phyloP scores from a whole-genome alignment of 768 basidiomycete species.

The Leucosporidium scottii region DNA sequence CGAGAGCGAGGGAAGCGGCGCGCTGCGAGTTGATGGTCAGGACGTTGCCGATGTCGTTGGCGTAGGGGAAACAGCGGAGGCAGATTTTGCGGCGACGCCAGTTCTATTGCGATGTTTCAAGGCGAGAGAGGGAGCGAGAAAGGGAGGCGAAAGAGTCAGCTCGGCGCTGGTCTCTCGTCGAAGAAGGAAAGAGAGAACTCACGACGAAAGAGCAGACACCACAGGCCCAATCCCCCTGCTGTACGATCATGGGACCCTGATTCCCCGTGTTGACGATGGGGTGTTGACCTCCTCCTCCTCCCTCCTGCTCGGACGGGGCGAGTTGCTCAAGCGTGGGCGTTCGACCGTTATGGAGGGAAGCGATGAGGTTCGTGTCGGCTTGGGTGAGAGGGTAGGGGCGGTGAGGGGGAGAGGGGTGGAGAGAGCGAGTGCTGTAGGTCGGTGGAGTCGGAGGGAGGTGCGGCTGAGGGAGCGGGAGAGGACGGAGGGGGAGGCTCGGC shows the following conservation, averaged over 20 bases:
- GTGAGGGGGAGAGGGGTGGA: neutral
- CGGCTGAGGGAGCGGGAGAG: too few species aligned
- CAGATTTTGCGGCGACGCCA: constrained; percentile 32
- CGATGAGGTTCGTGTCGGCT: constrained; percentile 16
- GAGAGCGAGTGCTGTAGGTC: neutral
- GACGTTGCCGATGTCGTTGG: constrained; percentile 30
- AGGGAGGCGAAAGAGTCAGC: constrained; percentile 1
- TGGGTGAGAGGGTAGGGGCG: constrained; percentile 16
- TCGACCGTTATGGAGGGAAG: constrained; percentile 24
- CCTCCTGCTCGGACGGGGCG: constrained; percentile 9
- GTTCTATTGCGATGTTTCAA: constrained; percentile 18
- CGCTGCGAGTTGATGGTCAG: constrained; percentile 29
- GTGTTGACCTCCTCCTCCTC: neutral
- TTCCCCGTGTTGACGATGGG: constrained; percentile 33
- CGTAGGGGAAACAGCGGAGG: constrained; percentile 30
- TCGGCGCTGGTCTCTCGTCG: too few species aligned
- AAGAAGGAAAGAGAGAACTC: too few species aligned
- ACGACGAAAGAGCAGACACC: constrained; percentile 15
- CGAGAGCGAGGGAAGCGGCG: constrained; percentile 21
- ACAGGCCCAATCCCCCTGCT: constrained; percentile 29
- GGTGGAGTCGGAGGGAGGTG: too few species aligned
- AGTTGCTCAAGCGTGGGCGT: constrained; percentile 24
- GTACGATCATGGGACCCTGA: constrained; percentile 27
- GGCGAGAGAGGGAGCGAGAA: too few species aligned
- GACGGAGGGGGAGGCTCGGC: too few species aligned